Evolutionary conservation across 164 flowering plant genomes (phyloP).

Genomic region (Saururus chinensis): DNA sequence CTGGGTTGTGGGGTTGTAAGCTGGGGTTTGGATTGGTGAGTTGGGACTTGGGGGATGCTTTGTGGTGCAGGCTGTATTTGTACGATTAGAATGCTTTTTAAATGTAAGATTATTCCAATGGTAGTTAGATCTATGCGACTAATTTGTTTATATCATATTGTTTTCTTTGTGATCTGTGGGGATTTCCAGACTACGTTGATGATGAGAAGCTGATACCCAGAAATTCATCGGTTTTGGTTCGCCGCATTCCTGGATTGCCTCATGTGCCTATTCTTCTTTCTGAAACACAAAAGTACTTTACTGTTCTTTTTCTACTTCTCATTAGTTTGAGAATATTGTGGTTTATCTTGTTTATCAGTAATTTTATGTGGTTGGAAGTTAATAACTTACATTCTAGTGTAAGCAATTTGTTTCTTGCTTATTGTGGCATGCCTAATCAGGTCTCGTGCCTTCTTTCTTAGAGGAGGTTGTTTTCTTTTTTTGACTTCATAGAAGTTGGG

Average conservation of each 20-base stretch:
- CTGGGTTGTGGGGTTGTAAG: too few species aligned
- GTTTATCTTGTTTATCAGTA: too few species aligned
- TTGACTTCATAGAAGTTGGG: too few species aligned
- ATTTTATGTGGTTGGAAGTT: not conserved
- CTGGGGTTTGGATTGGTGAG: too few species aligned
- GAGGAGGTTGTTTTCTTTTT: too few species aligned
- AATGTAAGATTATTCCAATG: too few species aligned
- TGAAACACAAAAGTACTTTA: conserved; percentile 57
- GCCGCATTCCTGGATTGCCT: conserved; percentile 89
- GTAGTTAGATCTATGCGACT: not conserved
- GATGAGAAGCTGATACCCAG: conserved; percentile 88
- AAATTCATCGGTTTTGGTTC: conserved; percentile 87
- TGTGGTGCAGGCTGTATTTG: not conserved
- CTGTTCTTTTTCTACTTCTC: not conserved
- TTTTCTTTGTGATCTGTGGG: conserved; percentile 23
- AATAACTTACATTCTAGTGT: too few species aligned
- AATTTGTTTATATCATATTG: conserved; percentile 20
- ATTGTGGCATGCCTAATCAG: too few species aligned
- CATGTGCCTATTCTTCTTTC: conserved; percentile 73
- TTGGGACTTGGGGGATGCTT: not conserved
- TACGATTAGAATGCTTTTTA: too few species aligned
- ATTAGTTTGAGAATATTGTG: not conserved
- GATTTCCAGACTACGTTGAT: conserved; percentile 89
- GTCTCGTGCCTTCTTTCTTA: too few species aligned
- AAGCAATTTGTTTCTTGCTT: too few species aligned